Conservation (phyloP, 441 rosid species). For the Gossypium aridum region DNA sequence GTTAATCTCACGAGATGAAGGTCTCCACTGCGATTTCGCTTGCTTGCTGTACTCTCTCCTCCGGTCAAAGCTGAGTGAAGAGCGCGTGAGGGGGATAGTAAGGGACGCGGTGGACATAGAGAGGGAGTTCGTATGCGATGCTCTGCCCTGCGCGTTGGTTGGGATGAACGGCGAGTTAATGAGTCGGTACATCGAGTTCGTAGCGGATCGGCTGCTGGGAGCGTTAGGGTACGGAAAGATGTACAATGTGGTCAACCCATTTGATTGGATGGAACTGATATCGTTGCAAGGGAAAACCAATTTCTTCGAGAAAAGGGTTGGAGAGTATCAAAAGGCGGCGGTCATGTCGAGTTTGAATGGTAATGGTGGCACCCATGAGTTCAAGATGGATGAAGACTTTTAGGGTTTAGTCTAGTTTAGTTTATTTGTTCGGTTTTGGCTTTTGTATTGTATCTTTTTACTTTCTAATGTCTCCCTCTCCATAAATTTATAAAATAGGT, state of each 20-base stretch:
- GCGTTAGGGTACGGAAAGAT: constrained; percentile 53
- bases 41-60: constrained; percentile 32
- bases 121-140: constrained; percentile 60
- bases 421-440: not conserved
- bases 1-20: constrained; percentile 49
- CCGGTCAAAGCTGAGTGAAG: constrained; percentile 33
- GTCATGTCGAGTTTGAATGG: constrained; percentile 51
- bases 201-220: constrained; percentile 52
- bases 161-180: constrained; percentile 56
- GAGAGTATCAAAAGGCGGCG: constrained; percentile 63
- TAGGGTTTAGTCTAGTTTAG: not conserved
- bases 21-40: constrained; percentile 50
- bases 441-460: not conserved
- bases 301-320: constrained; percentile 64
- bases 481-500: not conserved
- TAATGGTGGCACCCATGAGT: constrained; percentile 43
- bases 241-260: constrained; percentile 44
- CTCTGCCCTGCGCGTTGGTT: constrained; percentile 60
- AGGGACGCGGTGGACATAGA: constrained; percentile 58
- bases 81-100: constrained; percentile 38
- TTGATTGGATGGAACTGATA: constrained; percentile 76
- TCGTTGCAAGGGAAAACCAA: constrained; percentile 66
- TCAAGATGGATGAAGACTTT: constrained; percentile 58
- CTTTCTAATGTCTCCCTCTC: not conserved
- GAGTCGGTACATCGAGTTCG: constrained; percentile 69